Evolutionary conservation across 202 grass and related monocot genomes (phyloP), one percentile per base, ranked within the genome.

Genomic region (Eragrostis tef): DNA sequence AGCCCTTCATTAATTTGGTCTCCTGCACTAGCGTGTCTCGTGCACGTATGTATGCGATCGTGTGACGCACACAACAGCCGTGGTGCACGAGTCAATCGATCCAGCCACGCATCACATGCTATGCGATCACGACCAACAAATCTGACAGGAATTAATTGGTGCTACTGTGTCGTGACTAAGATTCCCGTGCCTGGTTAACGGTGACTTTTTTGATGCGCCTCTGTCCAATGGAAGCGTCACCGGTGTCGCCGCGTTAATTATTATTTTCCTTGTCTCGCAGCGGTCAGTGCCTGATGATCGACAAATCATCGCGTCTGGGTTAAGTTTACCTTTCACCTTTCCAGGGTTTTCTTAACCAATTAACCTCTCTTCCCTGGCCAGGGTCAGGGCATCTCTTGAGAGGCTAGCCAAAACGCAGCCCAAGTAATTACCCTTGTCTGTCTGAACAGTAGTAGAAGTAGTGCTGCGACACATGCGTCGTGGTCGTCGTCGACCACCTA

Each of bases 131-230:
- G 21, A 25, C 21, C 3, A 57, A 3, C 46, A 48, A 72, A 85
- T 78, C 91, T 88, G 85, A 90, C 78, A 85, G 60, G 74, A 64
- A 71, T 87, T 92, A 89, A 92, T 78, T 93, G 39, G 22, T 2
- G 3, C 4, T 6, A 64, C 74, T 17, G 57, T 60, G 57, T 60
- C 20, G 9, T 26, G 9, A 24, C 22, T 60, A 21, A 45, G 3
- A 15, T 59, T 7, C 31, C 3, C 64, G 11, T 74, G 77, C 56
- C 71, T 71, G 79, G 83, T 75, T 48, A 79, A 80, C 74, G 85
- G 81, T 68, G 88, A 87, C 76, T 84, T 87, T 87, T 60, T 59
- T 59, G 75, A 86, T 89, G 84, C 71, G 42, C 67, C 84, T n/a
- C n/a, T n/a, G n/a, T n/a, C n/a, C n/a, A n/a, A n/a, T n/a, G n/a